Base-by-base conservation (phyloP, 208 protist species). In the Novymonas esmeraldas region DNA sequence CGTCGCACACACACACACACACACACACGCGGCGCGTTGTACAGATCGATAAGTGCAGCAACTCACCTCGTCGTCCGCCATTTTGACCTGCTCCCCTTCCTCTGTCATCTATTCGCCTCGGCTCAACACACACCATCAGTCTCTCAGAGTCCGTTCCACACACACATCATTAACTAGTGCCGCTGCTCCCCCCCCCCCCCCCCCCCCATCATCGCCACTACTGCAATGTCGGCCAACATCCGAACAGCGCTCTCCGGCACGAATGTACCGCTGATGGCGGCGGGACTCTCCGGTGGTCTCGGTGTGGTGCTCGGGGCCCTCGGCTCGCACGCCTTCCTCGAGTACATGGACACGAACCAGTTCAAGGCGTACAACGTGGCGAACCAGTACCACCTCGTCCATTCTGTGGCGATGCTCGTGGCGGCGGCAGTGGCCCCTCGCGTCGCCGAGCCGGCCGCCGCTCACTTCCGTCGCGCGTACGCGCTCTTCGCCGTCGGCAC, bases 341-440 rank as follows among this genome's bases (percentile, higher is more conserved):
- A 69, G 22, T 6, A 60, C n/a, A 89, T 85, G 83, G 71, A 82
- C 57, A 56, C 61, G 20, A 60, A 73, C 38, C 69, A 85, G 73
- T 65, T 80, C 36, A 79, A 78, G 69, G 62, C 62, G 14, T 89
- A 81, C 64, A 66, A 70, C 63, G 51, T 74, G 9, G 83, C 76
- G 36, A 84, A 84, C 71, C 82, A 86, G 71, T 88, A 88, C 50
- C 81, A 94, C 76, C 66, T 94, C 45, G 51, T 91, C 18, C 84
- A 94, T 76, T 81, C 84, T 31, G 60, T 82, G 29, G 84, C 78
- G 36, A 77, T 93, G 78, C 36, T 89, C 42, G 62, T 78, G 1
- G 71, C 82, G 14, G 77, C 79, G n/a, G 77, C 74, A 3, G 33
- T 73, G 18, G 70, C 61, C 18, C 73, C 67, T 38, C 70, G 76